Evolutionary conservation across 1,139 yeast species (phyloP), one percentile per base, ranked within the genome.

Genomic region (Kodamaea arcana): DNA sequence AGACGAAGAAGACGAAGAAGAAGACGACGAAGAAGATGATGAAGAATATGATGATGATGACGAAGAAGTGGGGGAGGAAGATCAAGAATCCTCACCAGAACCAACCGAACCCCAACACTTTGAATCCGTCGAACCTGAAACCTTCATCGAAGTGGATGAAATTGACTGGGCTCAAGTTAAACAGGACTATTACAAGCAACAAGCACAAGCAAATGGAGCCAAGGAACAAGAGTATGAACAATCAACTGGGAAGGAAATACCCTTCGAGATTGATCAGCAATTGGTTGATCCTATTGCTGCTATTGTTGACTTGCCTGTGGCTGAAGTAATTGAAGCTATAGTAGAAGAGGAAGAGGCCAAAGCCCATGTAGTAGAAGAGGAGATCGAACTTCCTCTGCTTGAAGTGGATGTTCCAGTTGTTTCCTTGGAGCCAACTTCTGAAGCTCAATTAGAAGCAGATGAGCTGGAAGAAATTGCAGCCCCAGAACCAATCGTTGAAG

Each of bases 11-110:
- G 13, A 29, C 50, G 14, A 35, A 37, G 7, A 40, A 43, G 27
- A 48, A 48, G 36, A 32, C 12, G 4, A 28, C 46, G 16, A 48
- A 48, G 31, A 32, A 36, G 4, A 22, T 44, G 15, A 27, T 48
- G 20, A 48, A 47, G 30, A 44, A 43, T n/a, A 29, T 50, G 14
- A 35, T 38, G 7, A 40, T 43, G 27, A 48, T 47, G 36, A 32
- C 4, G 32, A 20, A 15, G 38, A 30, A 7, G 29, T 14, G 12
- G 34, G 30, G 25, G 39, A 25, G 15, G 35, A 27, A 13, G 23
- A 14, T n/a, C n/a, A 6, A 22, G n/a, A 18, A 24, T 11, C 20
- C 13, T 31, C 30, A 6, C 11, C 23, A 17, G 37, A 30, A 6
- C 28, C 25, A 9, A 4, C 24, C 12, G 37, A 20, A 4, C 37